phyloP scores from a whole-genome alignment of 371 early-diverging fungal species.

The Mortierella polycephala region DNA sequence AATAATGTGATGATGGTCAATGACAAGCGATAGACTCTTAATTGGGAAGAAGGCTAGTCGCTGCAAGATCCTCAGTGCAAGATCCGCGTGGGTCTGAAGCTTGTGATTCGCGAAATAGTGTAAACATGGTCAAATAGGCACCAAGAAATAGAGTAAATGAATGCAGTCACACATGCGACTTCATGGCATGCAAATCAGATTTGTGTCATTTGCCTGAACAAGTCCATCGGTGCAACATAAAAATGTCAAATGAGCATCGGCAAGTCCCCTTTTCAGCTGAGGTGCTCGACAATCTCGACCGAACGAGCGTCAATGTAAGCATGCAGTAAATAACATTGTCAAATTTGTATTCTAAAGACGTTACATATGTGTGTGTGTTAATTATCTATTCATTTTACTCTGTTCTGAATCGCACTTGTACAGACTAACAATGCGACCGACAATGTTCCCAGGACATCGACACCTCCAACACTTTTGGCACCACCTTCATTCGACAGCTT shows the following conservation, averaged over 20 bases:
- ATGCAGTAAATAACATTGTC: too few relatives aligned
- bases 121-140: background rate
- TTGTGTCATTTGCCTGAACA: too few relatives aligned
- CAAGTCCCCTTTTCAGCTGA: conserved; percentile 18
- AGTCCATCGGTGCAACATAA: background rate
- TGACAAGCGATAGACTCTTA: background rate
- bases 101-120: background rate
- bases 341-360: too few relatives aligned
- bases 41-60: conserved; percentile 7
- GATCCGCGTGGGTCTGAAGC: background rate
- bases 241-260: conserved; percentile 8
- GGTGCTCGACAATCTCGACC: conserved; percentile 17
- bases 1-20: conserved; percentile 7
- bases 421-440: background rate
- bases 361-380: too few relatives aligned
- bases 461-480: too few relatives aligned
- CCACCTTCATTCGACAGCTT: conserved; percentile 46
- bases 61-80: background rate
- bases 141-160: background rate
- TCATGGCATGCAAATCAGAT: too few relatives aligned
- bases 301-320: conserved; percentile 3
- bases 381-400: background rate
- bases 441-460: too few relatives aligned
- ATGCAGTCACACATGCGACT: too few relatives aligned
- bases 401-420: background rate